Evolutionary conservation across 2,329 filamentous ascomycete genomes (phyloP).

Genomic region (Didymella glomerata): DNA sequence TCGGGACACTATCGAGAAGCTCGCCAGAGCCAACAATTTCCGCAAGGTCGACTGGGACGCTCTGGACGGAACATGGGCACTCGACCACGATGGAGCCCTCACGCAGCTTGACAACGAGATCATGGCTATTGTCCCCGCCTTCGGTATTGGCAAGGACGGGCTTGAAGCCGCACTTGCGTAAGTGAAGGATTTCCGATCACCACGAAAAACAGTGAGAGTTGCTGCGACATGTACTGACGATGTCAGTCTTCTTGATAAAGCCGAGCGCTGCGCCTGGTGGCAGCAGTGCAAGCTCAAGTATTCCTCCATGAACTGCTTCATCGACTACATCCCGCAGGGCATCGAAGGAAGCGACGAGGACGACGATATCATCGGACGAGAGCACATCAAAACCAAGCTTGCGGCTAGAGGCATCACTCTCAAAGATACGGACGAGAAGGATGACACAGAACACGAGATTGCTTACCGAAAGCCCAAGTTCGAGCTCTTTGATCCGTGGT

Average conservation of each 20-base stretch:
- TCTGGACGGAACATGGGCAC: neutral
- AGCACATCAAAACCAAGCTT: neutral
- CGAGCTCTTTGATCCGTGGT: neutral
- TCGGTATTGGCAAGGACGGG: neutral
- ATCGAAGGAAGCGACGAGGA: neutral
- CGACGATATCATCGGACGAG: neutral
- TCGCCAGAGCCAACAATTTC: neutral
- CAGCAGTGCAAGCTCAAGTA: neutral
- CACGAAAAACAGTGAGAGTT: neutral
- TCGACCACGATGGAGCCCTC: neutral
- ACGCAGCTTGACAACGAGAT: conserved; percentile 1
- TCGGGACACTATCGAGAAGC: neutral
- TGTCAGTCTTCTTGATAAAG: neutral
- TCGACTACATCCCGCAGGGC: neutral
- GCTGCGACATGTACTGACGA: neutral
- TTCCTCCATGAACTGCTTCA: neutral
- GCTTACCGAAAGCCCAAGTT: neutral
- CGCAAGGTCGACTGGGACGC: neutral
- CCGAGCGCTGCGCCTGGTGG: neutral
- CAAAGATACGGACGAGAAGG: neutral
- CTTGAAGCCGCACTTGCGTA: conserved; percentile 1
- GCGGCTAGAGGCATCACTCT: neutral
- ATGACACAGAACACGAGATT: neutral
- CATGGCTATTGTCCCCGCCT: neutral
- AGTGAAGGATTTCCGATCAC: neutral